These are phyloP conservation scores for Quercus phellos DNA, from an alignment of 331 rosid species.

Conservation along the genomic window DNA sequence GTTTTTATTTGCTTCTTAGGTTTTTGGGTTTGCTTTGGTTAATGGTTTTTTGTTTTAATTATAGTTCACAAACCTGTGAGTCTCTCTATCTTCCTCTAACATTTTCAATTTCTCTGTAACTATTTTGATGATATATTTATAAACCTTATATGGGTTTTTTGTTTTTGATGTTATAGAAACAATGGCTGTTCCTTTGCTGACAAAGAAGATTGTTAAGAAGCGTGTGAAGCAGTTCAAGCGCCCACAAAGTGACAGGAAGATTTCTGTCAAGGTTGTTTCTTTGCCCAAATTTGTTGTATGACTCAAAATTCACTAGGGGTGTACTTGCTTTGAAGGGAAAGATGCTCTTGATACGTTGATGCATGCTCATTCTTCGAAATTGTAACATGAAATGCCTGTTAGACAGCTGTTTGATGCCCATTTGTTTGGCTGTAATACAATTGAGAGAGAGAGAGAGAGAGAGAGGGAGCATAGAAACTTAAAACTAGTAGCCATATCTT, in stretches of 20 bases:
- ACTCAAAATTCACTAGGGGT: too few relatives aligned
- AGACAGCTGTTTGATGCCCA: background rate
- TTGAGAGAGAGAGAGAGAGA: too few relatives aligned
- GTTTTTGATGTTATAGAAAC: conserved; percentile 6
- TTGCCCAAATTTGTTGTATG: background rate
- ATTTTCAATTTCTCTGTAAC: background rate
- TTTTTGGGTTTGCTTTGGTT: too few relatives aligned
- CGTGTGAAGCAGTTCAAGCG: conserved; percentile 58
- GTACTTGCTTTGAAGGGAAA: background rate
- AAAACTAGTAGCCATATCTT: too few relatives aligned
- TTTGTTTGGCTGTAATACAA: too few relatives aligned
- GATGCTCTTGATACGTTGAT: background rate
- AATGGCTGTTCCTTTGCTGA: conserved; percentile 63
- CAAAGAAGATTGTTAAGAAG: conserved; percentile 75
- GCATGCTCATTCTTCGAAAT: background rate
- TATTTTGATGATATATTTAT: background rate
- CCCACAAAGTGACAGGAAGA: conserved; percentile 69
- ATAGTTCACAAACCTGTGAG: too few relatives aligned
- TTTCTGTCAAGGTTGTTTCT: conserved; percentile 55
- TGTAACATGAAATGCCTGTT: background rate
- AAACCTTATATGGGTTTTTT: background rate
- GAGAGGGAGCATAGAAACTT: too few relatives aligned
- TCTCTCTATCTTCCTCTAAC: background rate
- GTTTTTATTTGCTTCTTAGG: too few relatives aligned
- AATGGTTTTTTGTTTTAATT: too few relatives aligned